phyloP scores from a whole-genome alignment of 1,284 basidiomycete species.

The Ustilago trichophora region DNA sequence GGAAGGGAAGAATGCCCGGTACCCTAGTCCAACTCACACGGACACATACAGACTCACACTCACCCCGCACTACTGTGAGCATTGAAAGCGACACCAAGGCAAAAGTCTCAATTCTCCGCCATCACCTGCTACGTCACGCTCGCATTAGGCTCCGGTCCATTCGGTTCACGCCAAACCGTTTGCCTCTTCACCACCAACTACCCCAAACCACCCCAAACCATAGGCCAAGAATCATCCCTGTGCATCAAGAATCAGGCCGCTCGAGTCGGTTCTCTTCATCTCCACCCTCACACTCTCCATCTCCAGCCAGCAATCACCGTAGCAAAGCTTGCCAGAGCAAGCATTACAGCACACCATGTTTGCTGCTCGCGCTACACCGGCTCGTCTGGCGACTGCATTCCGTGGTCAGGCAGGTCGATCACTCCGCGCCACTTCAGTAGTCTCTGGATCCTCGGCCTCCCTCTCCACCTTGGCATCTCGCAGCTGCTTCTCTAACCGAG shows the following conservation, averaged over 20 bases:
- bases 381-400: constrained; percentile 31
- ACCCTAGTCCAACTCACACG: constrained; percentile 2
- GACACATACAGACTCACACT: no score
- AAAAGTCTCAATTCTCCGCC: constrained; percentile 1
- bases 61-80: neutral
- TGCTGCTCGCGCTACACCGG: constrained; percentile 34
- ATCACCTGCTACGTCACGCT: constrained; percentile 7
- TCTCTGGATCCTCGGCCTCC: constrained; percentile 16
- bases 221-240: no score
- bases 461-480: constrained; percentile 20
- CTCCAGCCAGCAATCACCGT: neutral
- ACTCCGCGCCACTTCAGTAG: constrained; percentile 17
- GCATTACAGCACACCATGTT: constrained; percentile 22
- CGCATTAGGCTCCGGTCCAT: no score
- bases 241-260: no score
- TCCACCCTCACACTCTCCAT: neutral
- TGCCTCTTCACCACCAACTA: no score
- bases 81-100: neutral
- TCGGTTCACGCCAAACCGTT: no score
- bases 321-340: neutral
- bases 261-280: no score
- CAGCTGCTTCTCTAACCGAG: constrained; percentile 11
- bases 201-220: no score
- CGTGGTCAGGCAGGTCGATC: constrained; percentile 22
- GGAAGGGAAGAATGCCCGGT: constrained; percentile 3